Base-by-base conservation (phyloP, 768 basidiomycete species). In the Rubroboletus satanas region DNA sequence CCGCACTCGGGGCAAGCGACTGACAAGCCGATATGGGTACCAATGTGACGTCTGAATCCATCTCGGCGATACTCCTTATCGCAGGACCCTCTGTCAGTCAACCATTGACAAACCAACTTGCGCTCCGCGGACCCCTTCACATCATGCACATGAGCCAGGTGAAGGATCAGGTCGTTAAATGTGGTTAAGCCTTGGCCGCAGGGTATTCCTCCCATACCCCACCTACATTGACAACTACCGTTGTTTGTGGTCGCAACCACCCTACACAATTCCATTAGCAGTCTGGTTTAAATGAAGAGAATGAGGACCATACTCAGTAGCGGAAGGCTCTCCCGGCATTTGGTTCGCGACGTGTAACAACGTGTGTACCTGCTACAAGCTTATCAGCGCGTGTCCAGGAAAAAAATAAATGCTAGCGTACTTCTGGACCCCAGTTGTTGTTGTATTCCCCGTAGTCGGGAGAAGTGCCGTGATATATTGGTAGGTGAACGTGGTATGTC, bases 111-210 rank as follows among this genome's bases (percentile, higher is more conserved):
- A 4, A 4, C 0, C 0, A 62, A 1, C 37, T 1, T 38, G 2
- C 32, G 36, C 0, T 0, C 23, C 0, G 58, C 58, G 0, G 45
- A 0, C 0, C 64, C 64, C 1, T 32, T 54, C 6, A 63, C 49
- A 0, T 28, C 57, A 4, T 66, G 64, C 0, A 2, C 18, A 2
- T 0, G 0, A 4, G 29, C 31, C 0, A 52, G 1, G 21, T 65
- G 64, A 7, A 7, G 2, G 3, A 66, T 49, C 32, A 65, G 32
- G 0, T 41, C 36, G 5, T 49, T 4, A 9, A 63, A 61, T 2
- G 18, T 18, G 3, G 6, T 1, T n/a, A 45, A 63, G 6, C 0
- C 2, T 6, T 47, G 15, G 9, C 0, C 4, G 8, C 64, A 65
- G 5, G 1, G 7, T 1, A 7, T 18, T 5, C 2, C n/a, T 1